A percentile compares a stretch with the other conserved stretches of the same genome.
These are phyloP conservation scores for Didymella glomerata DNA, from an alignment of 2,329 filamentous ascomycete genomes.

Conservation along the genomic window DNA sequence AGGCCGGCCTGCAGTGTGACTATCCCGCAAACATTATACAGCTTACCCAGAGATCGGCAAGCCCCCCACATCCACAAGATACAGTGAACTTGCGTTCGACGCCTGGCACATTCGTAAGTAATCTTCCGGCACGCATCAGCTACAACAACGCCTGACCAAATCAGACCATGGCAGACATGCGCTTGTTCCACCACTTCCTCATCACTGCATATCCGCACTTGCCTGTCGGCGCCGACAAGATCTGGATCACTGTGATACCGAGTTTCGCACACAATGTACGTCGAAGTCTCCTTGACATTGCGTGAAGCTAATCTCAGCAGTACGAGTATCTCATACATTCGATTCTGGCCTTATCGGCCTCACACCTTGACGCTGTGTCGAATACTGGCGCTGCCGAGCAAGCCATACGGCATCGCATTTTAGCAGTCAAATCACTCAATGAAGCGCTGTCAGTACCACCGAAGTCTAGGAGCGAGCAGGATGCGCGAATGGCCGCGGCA, in stretches of 20 bases:
- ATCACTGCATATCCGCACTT: slow-evolving; percentile 69
- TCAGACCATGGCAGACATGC: slow-evolving; percentile 66
- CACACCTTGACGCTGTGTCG: slow-evolving; percentile 64
- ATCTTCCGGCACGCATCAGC: slow-evolving; percentile 11
- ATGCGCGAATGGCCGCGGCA: slow-evolving; percentile 50
- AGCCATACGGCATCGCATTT: slow-evolving; percentile 70
- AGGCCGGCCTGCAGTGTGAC: slow-evolving; percentile 69
- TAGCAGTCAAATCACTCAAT: slow-evolving; percentile 65
- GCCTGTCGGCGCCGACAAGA: slow-evolving; percentile 69
- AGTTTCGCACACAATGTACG: slow-evolving; percentile 71
- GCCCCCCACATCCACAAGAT: slow-evolving; percentile 38
- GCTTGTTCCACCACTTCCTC: slow-evolving; percentile 73
- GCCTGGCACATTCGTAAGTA: slow-evolving; percentile 47
- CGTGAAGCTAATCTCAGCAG: slow-evolving; percentile 47
- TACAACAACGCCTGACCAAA: slow-evolving; percentile 24
- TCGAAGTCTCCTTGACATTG: background rate
- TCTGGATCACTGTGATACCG: slow-evolving; percentile 74
- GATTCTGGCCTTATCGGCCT: slow-evolving; percentile 72
- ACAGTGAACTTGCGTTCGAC: slow-evolving; percentile 42
- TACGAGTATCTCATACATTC: slow-evolving; percentile 76
- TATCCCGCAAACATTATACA: slow-evolving; percentile 62
- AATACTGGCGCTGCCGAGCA: slow-evolving; percentile 62
- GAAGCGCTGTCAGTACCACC: slow-evolving; percentile 49
- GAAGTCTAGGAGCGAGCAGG: slow-evolving; percentile 42
- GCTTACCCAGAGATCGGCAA: slow-evolving; percentile 32